Evolutionary conservation across 2,329 filamentous ascomycete species (phyloP), one percentile per base, ranked within the genome.

Genomic region (Aspergillus sergii): DNA sequence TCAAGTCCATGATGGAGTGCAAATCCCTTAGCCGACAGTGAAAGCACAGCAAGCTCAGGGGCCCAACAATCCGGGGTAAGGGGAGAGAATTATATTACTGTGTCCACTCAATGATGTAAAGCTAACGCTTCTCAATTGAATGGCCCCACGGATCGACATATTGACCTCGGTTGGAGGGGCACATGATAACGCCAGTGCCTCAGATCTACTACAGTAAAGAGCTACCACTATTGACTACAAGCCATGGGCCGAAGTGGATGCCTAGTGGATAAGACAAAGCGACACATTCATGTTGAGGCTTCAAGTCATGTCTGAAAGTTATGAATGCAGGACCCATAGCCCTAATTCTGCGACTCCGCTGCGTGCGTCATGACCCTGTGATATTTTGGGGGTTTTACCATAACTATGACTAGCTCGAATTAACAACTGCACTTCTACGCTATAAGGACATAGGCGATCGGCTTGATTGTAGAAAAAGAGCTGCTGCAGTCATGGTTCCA

Each of bases 1-100:
- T 51, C 65, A 61, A 46, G 72, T 64, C 39, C 61, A 63, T 63
- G 53, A 28, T 58, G 53, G 14, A 32, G 8, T 6, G 26, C 19
- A 50, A 48, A 28, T 46, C 45, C 21, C 23, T 48, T 16, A 28
- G 19, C 16, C 3, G 14, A 50, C 4, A 8, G 19, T 50, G 26
- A 7, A n/a, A 28, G n/a, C 26, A 30, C 9, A 28, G 23, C 26
- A n/a, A 30, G 14, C 26, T 19, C 23, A 32, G 14, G 46, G 9
- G 16, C 46, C 34, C 32, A 30, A 57, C 16, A 51, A 59, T 59
- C 57, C 12, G 60, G 56, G 60, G 56, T 32, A 14, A 34, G 48
- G 28, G 46, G 19, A 39, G 36, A 54, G 19, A 21, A 32, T 57
- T 57, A 50, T 41, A 43, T 58, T 36, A 12, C 36, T 46, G 34